Evolutionary conservation across 2,329 filamentous ascomycete species (phyloP).

Genomic region (Ascocoryne sarcoides): DNA sequence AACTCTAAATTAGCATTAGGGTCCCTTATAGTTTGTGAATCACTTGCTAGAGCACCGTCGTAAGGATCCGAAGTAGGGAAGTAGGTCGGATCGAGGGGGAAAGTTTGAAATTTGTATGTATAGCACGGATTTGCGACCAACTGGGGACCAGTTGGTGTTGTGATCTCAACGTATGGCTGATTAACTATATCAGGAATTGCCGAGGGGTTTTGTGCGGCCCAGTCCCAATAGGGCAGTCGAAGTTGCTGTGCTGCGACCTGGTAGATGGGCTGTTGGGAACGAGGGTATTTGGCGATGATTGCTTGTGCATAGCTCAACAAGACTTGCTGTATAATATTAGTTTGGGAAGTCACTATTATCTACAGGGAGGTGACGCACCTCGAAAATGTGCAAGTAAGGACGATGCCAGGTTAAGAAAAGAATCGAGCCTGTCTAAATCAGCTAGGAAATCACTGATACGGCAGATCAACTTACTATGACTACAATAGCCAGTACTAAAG

Average conservation of each 20-base stretch:
- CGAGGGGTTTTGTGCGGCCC: conserved; percentile 31
- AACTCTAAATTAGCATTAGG: conserved; percentile 14
- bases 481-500: conserved; percentile 23
- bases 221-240: conserved; percentile 42
- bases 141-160: conserved; percentile 16
- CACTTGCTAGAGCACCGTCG: conserved; percentile 25
- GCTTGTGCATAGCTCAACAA: conserved; percentile 38
- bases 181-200: conserved; percentile 32
- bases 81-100: conserved; percentile 28
- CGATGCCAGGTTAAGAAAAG: conserved; percentile 42
- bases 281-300: conserved; percentile 32
- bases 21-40: conserved; percentile 29
- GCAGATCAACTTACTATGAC: conserved; percentile 17
- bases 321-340: conserved; percentile 36
- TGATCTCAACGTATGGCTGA: conserved; percentile 27
- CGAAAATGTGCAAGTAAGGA: conserved; percentile 44
- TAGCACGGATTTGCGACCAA: conserved; percentile 42
- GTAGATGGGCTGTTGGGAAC: conserved; percentile 1
- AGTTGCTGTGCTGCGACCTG: conserved; percentile 31
- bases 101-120: conserved; percentile 39
- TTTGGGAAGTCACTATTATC: no score
- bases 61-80: conserved; percentile 29
- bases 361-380: no score
- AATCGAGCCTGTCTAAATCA: conserved; percentile 13
- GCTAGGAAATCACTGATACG: neutral